Conservation (phyloP, 139 green algal species). For the Chlamydomonas sphaeroides region DNA sequence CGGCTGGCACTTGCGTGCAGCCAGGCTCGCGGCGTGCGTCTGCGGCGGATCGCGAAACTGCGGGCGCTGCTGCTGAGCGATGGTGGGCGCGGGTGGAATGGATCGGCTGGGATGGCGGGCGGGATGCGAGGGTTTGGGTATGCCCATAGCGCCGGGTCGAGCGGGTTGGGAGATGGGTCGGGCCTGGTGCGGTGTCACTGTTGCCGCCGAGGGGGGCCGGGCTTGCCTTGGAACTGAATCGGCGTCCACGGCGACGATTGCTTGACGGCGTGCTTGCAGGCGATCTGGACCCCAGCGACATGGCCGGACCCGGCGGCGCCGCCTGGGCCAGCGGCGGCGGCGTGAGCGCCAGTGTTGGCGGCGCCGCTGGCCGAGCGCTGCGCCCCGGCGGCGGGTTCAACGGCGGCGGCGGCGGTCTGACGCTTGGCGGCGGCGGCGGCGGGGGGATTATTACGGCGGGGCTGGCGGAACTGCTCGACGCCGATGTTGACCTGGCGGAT, state of each 20-base stretch:
- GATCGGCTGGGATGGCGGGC: background rate
- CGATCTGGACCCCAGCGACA: too few relatives aligned
- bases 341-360: background rate
- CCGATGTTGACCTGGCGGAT: slow-evolving; percentile 14
- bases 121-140: too few relatives aligned
- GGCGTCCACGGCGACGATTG: too few relatives aligned
- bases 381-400: background rate
- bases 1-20: slow-evolving; percentile 49
- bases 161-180: too few relatives aligned
- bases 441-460: slow-evolving; percentile 4
- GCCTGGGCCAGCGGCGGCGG: background rate
- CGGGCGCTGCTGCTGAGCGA: slow-evolving; percentile 54
- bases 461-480: slow-evolving; percentile 40
- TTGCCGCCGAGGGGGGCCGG: too few relatives aligned
- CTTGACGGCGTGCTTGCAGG: too few relatives aligned
- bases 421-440: slow-evolving; percentile 1
- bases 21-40: slow-evolving; percentile 46
- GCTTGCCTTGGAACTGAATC: too few relatives aligned
- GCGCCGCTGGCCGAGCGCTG: too few relatives aligned
- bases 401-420: background rate
- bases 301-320: too few relatives aligned
- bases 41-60: slow-evolving; percentile 63
- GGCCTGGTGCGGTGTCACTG: too few relatives aligned
- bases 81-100: background rate
- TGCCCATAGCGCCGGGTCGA: too few relatives aligned